Percentiles rank a stretch among this genome's conserved stretches.
phyloP scores from a whole-genome alignment of 306 rosid genomes.

The Prunus mume region DNA sequence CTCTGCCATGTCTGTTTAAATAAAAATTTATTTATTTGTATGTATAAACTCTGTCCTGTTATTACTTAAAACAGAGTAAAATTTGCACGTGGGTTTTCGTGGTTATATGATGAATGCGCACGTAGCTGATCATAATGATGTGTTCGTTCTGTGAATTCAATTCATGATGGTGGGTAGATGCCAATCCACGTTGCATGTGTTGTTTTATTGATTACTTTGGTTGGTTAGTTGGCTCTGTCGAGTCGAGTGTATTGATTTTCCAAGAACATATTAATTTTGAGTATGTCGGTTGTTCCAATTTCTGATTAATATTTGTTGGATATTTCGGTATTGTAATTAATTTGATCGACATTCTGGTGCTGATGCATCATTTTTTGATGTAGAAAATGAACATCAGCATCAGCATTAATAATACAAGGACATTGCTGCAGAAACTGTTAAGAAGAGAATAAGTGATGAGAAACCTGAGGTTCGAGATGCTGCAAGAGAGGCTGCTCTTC shows the following conservation, averaged over 20 bases:
- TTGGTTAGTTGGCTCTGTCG: not conserved
- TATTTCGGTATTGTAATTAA: no score
- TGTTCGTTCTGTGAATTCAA: not conserved
- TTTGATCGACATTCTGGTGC: no score
- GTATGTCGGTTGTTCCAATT: no score
- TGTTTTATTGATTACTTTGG: not conserved
- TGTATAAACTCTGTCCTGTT: no score
- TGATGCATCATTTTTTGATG: no score
- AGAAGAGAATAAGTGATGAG: slow-evolving; percentile 9
- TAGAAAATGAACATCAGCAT: no score
- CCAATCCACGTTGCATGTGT: not conserved
- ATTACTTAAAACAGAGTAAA: not conserved
- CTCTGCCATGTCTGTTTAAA: no score
- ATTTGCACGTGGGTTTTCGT: not conserved
- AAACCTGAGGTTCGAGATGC: not conserved
- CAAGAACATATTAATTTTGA: no score
- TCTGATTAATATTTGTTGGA: no score
- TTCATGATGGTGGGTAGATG: slow-evolving; percentile 2
- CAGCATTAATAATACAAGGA: not conserved
- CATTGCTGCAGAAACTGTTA: not conserved
- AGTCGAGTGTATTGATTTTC: no score
- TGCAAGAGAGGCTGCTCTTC: slow-evolving; percentile 11
- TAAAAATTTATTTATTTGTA: no score
- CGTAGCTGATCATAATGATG: not conserved
- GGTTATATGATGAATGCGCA: slow-evolving; percentile 10